Base-by-base conservation (phyloP, 2,329 filamentous ascomycete genomes). In the Hypoxylon rubiginosum region DNA sequence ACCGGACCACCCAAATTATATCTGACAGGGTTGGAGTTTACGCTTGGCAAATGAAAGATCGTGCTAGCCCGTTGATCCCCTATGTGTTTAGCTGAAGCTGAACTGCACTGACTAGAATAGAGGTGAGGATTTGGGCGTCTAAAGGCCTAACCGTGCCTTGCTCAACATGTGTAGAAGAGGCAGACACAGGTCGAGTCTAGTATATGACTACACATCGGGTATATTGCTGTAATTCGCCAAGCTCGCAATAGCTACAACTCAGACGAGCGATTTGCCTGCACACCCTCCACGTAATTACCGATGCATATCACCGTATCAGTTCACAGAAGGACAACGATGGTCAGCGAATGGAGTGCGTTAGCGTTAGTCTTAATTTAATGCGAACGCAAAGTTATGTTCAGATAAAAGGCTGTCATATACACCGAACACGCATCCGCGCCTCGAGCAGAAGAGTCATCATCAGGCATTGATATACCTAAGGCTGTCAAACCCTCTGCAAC, bases 351-450 rank as follows among this genome's bases (percentile, higher is more conserved):
- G 41, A 45, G 32, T 51, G 62, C 55, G 54, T 59, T 59, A 36
- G 24, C 21, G 28, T 54, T 53, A 11, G 30, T 32, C 21, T 24
- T 32, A 36, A 28, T n/a, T 63, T 30, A 41, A 67, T 58, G 32
- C 59, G 34, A 51, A 53, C 48, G 26, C 34, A 21, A 62, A 62
- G 36, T 51, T 61, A 66, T 64, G 57, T 66, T 54, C 53, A 59
- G 36, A 28, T 53, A 59, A 51, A 41, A 60, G 32, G 49, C 51
- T 64, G 49, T 53, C 60, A 59, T 64, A 64, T 69, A 66, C 56
- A 61, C 46, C 26, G 53, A 61, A 59, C 28, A 60, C 59, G 58
- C 66, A 66, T 57, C 49, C 49, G 46, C 28, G 32, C 32, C 39
- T 30, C 34, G 24, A 58, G 36, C 48, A 15, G 65, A 57, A 43